Evolutionary conservation across 148 eudicot genomes (phyloP), one percentile per base, ranked within the genome.

Genomic region (Rhododendron henanense): DNA sequence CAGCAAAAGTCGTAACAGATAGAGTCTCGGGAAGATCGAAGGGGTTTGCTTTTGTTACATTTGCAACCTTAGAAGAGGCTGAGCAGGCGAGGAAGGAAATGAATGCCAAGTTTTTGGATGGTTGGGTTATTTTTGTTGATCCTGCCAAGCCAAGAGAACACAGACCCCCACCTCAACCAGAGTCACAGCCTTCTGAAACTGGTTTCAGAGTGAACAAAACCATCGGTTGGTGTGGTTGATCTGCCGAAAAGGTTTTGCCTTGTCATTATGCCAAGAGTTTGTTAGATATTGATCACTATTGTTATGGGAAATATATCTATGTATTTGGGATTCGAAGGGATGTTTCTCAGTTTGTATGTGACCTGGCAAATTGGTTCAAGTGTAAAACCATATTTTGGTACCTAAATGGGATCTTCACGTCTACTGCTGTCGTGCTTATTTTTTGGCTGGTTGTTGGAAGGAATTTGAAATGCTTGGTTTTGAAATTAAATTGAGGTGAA

Each of bases 81-180:
- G 93, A 97, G 84, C 91, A 86, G 81, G 99, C 99, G 55, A 92
- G 93, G 23, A 93, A 92, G 85, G 94, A 86, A 81, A 95, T 97
- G 98, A 94, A 95, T 71, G 98, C 94, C 47, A 92, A 94, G 88
- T 97, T 88, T 85, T 85, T 97, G 89, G 99, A 97, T 85, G 99
- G 99, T 31, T 97, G 98, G 99, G 99, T 97, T 82, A 95, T 95
- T 61, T 97, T 97, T 91, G 98, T 95, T 39, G 98, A 95, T 61
- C 99, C 99, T 48, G 98, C 99, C 7, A 97, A 88, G 80, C 95
- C 96, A 37, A 93, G 92, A 89, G 95, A 93, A 85, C 74, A 91
- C 25, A 94, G 91, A 87, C 89, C 90, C 21, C 97, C 93, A 8
- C 91, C 94, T 84, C 95, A 88, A 77, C 85, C 76, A 8, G 87